Percentiles rank a stretch among this genome's conserved stretches.
phyloP scores from a whole-genome alignment of 257 asterid species.

The Penstemon davidsonii region DNA sequence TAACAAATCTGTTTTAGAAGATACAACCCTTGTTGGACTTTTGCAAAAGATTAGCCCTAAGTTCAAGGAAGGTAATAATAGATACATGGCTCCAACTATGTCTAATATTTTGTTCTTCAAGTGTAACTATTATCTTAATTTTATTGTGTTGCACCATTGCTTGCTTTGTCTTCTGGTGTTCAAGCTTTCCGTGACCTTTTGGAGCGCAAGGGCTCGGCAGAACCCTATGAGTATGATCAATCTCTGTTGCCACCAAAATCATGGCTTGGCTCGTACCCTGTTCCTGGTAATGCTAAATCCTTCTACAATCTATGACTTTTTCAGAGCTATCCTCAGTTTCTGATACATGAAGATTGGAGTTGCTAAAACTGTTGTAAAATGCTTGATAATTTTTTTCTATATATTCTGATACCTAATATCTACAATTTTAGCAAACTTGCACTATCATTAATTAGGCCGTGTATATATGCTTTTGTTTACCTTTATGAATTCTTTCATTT shows the following conservation, averaged over 20 bases:
- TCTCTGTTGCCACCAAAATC: slow-evolving; percentile 77
- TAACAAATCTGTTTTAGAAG: slow-evolving; percentile 58
- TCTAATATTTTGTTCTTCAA: slow-evolving; percentile 8
- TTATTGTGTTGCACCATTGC: slow-evolving; percentile 12
- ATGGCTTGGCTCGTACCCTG: slow-evolving; percentile 82
- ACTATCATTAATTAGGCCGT: neutral
- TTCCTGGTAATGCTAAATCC: slow-evolving; percentile 62
- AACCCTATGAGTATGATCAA: slow-evolving; percentile 89
- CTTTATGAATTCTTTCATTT: slow-evolving; percentile 11
- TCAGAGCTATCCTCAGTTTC: neutral
- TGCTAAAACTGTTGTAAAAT: neutral
- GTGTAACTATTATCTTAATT: neutral
- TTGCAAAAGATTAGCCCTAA: slow-evolving; percentile 88
- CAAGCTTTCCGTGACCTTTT: slow-evolving; percentile 87
- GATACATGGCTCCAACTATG: slow-evolving; percentile 11
- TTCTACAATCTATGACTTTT: neutral
- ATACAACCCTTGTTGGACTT: slow-evolving; percentile 80
- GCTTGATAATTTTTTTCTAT: neutral
- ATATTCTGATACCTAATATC: neutral
- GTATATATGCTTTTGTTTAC: neutral
- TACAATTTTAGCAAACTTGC: neutral
- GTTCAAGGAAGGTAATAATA: slow-evolving; percentile 85
- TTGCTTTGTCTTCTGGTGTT: slow-evolving; percentile 26
- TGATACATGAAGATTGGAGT: neutral
- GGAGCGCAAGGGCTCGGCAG: slow-evolving; percentile 90